Percentiles rank a stretch among this genome's conserved stretches.
These are phyloP conservation scores for Diaporthe citrichinensis DNA, from an alignment of 2,329 filamentous ascomycete species.

Conservation along the genomic window DNA sequence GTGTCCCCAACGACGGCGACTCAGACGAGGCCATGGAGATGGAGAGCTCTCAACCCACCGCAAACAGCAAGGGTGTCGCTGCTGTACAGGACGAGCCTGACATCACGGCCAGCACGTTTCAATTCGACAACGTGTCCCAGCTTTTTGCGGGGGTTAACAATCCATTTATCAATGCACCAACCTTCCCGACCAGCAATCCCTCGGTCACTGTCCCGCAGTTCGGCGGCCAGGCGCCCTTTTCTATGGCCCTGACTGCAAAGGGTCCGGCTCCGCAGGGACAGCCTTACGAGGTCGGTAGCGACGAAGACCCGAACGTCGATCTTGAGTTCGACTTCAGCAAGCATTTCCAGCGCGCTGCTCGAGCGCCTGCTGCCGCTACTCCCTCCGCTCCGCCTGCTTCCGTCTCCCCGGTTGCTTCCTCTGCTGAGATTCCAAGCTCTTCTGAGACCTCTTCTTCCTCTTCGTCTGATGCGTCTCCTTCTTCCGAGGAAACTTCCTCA, in stretches of 20 bases:
- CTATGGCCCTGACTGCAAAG: too few species aligned
- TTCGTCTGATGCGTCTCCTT: background rate
- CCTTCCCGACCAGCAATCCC: background rate
- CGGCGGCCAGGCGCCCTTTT: background rate
- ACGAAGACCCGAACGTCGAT: slow-evolving; percentile 1
- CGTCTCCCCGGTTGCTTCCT: background rate
- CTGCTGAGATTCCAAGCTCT: background rate
- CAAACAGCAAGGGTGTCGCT: background rate
- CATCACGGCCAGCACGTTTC: background rate
- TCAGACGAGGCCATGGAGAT: background rate
- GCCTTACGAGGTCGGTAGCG: background rate
- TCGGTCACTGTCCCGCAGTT: background rate
- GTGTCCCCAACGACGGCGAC: too few species aligned
- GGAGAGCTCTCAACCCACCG: background rate
- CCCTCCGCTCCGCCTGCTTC: background rate
- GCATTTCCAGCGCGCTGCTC: background rate
- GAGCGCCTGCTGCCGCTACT: background rate
- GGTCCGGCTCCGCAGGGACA: background rate
- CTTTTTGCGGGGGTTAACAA: background rate
- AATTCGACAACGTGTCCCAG: background rate
- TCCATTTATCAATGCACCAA: background rate
- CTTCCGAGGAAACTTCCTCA: background rate
- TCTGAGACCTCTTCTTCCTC: background rate
- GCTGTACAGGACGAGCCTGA: background rate
- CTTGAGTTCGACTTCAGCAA: background rate